Evolutionary conservation across 2,329 filamentous ascomycete species (phyloP), one percentile per base, ranked within the genome.

Genomic region (Colletotrichum orbiculare): DNA sequence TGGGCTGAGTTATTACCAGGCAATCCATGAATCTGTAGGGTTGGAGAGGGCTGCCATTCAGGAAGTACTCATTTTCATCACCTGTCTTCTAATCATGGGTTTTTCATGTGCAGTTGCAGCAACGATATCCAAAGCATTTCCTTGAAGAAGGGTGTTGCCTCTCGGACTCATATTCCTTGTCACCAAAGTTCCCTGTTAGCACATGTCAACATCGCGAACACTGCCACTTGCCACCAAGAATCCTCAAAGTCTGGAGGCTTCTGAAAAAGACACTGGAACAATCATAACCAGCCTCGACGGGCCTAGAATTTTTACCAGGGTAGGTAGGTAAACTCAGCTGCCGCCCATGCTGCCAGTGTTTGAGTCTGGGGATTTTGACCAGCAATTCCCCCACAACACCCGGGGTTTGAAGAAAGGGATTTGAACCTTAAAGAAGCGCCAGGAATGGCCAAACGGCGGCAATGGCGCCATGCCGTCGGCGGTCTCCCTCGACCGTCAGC

Each of bases 321-420:
- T 4, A 25, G 25, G 25, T 42, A 48, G 43, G 37, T 49, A 33
- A 57, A 38, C 35, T 37, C 35, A 10, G 17, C n/a, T 25, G 25
- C 8, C 34, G 43, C 33, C n/a, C 10, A 47, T 10, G 45, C n/a
- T n/a, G 35, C 35, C 1, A 11, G 17, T 17, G 17, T 10, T 10
- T 34, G 13, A 13, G 10, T 7, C n/a, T 17, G 13, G 15, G 9
- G n/a, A 2, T 15, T 17, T 48, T 11, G 25, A 25, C 10, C 46
- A 17, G 13, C 46, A 5, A 33, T 10, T 35, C 17, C 46, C 25
- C n/a, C 10, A 15, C 37, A 12, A 15, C 37, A 15, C 53, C 15
- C 55, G 48, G 42, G 15, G 48, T 64, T n/a, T 59, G 54, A 43
- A 59, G 7, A 11, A 13, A 54, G 60, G 60, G 41, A 35, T 43